Evolutionary conservation across 2,329 filamentous ascomycete genomes (phyloP).

Genomic region (Aspergillus spinulosporus): DNA sequence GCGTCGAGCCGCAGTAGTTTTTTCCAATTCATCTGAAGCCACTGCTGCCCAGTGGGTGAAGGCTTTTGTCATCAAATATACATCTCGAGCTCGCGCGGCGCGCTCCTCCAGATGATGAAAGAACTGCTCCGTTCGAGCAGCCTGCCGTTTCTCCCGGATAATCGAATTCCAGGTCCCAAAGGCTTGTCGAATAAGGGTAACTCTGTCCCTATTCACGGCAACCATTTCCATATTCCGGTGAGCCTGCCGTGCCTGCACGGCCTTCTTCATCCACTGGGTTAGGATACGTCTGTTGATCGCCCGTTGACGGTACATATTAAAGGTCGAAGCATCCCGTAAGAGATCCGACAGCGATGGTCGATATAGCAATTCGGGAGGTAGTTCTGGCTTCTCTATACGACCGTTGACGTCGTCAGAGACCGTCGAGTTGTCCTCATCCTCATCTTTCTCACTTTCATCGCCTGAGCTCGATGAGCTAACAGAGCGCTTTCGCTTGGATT

Average conservation of each 20-base stretch:
- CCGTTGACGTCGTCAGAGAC: conserved; percentile 26
- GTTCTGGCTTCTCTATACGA: conserved; percentile 28
- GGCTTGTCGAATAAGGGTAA: conserved; percentile 53
- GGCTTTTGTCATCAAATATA: conserved; percentile 64
- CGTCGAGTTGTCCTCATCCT: conserved; percentile 23
- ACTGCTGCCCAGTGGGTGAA: conserved; percentile 69
- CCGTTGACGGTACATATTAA: conserved; percentile 45
- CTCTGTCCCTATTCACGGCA: conserved; percentile 53
- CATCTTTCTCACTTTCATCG: conserved; percentile 14
- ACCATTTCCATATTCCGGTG: conserved; percentile 43
- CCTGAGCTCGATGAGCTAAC: conserved; percentile 20
- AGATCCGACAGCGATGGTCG: conserved; percentile 53
- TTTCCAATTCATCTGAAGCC: conserved; percentile 64
- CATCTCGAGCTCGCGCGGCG: conserved; percentile 63
- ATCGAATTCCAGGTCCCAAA: conserved; percentile 53
- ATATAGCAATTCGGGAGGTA: conserved; percentile 46
- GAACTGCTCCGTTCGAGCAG: conserved; percentile 53
- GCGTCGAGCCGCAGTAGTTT: conserved; percentile 66
- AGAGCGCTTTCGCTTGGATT: conserved; percentile 20
- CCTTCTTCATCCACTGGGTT: conserved; percentile 50
- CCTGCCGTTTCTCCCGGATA: conserved; percentile 43
- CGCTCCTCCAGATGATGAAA: conserved; percentile 59
- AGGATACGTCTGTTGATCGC: conserved; percentile 43
- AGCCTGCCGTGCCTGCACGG: conserved; percentile 39
- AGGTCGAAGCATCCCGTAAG: conserved; percentile 52